Base-by-base conservation (phyloP, 2,329 filamentous ascomycete genomes). In the Orbilia blumenaviensis region DNA sequence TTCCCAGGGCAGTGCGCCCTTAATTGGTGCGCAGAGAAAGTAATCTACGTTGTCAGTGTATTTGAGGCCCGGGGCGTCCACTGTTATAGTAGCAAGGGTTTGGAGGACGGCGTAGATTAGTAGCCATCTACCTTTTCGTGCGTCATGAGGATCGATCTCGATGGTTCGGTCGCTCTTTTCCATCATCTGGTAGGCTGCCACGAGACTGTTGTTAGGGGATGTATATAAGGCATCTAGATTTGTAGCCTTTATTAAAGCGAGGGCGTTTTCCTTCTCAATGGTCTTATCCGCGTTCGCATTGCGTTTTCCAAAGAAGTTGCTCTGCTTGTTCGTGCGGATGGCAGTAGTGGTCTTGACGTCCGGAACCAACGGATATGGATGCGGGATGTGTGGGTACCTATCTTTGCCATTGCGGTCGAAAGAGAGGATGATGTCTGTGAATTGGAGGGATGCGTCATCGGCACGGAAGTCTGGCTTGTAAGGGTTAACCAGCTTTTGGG, bases 331-430 rank as follows among this genome's bases (percentile, higher is more conserved):
- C 12, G 56, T 52, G 14, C 62, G 67, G 61, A 72, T 72, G 3
- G 74, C 58, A 7, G 58, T 76, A 9, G 63, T 46, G 12, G 66
- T 62, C 41, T 69, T 76, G 29, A 62, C 61, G 2, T 78, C 78
- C 25, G 90, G 90, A 2, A 91, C 84, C 0, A 91, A 82, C 0
- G 90, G 89, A 78, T 89, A 91, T 0, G 90, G 89, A 72, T 90
- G 87, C 0, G 90, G 87, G 48, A 92, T 88, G 75, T 91, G 89
- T 2, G 89, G 89, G 80, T 88, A 90, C 6, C 86, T 85, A 78
- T 88, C 84, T 5, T 86, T 85, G 78, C 88, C 84, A 61, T 85
- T 85, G 76, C 87, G 89, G 82, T 92, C 90, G 77, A 88, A 92
- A 66, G 87, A 86, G 66, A 90, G 84, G 2, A 92, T 83, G 81